Percentiles rank a stretch among this genome's conserved stretches.
Evolutionary conservation across 2,329 filamentous ascomycete genomes (phyloP).

Genomic region (Aspergillus hiratsukae): DNA sequence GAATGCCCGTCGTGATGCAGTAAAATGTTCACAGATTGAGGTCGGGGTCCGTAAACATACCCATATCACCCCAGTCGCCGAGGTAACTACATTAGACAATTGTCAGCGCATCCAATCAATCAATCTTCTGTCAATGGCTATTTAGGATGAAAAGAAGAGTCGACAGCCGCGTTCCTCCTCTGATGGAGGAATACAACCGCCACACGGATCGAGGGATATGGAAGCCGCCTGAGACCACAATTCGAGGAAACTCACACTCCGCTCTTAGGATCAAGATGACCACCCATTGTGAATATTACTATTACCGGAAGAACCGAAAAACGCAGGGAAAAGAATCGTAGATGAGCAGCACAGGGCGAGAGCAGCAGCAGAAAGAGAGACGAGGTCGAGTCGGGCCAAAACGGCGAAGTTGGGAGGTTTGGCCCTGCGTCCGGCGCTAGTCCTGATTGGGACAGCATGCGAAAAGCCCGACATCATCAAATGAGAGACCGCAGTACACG

Average conservation of each 20-base stretch:
- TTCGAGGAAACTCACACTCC: conserved; percentile 37
- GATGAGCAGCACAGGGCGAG: conserved; percentile 12
- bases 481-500: conserved; percentile 9
- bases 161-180: neutral
- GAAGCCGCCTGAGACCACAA: neutral
- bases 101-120: conserved; percentile 20
- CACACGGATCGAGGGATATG: neutral
- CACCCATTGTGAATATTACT: conserved; percentile 33
- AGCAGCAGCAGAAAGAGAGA: conserved; percentile 16
- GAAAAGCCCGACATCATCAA: conserved; percentile 37
- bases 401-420: conserved; percentile 28
- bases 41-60: conserved; percentile 51
- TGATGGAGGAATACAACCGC: neutral
- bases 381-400: conserved; percentile 24
- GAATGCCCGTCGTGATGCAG: neutral
- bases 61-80: conserved; percentile 69
- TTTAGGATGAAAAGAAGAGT: neutral
- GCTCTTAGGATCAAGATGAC: conserved; percentile 39
- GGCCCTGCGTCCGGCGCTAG: conserved; percentile 26
- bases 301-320: conserved; percentile 5
- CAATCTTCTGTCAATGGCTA: neutral
- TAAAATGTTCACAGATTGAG: neutral
- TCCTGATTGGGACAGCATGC: conserved; percentile 28
- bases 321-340: conserved; percentile 11
- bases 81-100: conserved; percentile 55